Conservation (phyloP, 192 early-diverging fungal species). For the Rhizophagus sp. region DNA sequence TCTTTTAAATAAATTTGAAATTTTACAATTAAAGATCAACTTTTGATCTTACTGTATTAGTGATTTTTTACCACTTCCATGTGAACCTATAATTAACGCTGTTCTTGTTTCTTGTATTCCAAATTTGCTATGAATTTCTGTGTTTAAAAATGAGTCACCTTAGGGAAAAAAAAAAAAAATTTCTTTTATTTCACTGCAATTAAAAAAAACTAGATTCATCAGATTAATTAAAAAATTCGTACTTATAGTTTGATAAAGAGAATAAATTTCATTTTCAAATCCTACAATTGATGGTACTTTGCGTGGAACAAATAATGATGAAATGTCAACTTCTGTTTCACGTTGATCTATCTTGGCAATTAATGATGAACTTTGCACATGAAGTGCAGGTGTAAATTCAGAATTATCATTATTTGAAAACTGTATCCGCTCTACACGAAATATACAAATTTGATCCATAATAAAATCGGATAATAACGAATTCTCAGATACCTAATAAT, state of each 20-base stretch:
- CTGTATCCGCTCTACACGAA: not conserved
- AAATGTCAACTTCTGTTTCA: not conserved
- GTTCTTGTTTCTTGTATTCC: constrained; percentile 47
- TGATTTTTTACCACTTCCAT: constrained; percentile 49
- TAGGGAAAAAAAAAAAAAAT: too few relatives aligned
- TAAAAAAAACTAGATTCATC: not conserved
- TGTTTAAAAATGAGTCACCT: constrained; percentile 22
- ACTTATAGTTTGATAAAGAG: not conserved
- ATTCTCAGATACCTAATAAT: not conserved
- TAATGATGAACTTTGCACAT: not conserved
- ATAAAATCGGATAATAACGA: not conserved
- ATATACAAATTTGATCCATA: not conserved
- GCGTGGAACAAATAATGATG: not conserved
- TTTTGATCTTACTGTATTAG: constrained; percentile 42
- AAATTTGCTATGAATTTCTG: constrained; percentile 33
- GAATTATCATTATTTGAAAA: not conserved
- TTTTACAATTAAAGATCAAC: not conserved
- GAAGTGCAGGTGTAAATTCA: not conserved
- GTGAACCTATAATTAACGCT: constrained; percentile 43
- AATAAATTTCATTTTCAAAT: not conserved
- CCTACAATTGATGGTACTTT: not conserved
- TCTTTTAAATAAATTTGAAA: not conserved
- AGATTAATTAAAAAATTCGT: too few relatives aligned
- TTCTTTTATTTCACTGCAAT: too few relatives aligned
- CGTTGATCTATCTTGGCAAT: not conserved